Conservation (phyloP, 2,329 filamentous ascomycete genomes). For the Colletotrichum coccodes region DNA sequence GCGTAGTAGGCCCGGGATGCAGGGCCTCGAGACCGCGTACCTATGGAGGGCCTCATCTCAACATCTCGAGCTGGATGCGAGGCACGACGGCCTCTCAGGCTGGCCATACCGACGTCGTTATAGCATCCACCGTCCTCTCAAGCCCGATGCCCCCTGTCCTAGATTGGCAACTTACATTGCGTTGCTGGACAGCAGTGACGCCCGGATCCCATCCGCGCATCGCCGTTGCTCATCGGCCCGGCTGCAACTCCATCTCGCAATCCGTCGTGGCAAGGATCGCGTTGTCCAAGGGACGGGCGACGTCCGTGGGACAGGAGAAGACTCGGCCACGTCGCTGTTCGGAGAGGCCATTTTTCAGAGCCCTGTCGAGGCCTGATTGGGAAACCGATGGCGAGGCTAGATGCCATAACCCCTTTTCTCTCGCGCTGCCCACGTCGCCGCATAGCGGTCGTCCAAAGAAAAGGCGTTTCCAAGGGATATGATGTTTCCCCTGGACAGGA, state of each 20-base stretch:
- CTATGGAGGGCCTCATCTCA: conserved; percentile 12
- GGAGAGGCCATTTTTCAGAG: neutral
- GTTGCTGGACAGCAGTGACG: neutral
- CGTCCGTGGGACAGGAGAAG: neutral
- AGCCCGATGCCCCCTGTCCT: neutral
- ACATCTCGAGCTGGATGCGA: neutral
- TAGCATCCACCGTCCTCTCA: neutral
- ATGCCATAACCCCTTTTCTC: neutral
- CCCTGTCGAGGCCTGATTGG: neutral
- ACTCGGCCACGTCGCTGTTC: neutral
- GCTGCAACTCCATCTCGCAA: conserved; percentile 11
- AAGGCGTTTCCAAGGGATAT: neutral
- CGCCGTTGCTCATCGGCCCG: conserved; percentile 1
- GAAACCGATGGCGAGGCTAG: neutral
- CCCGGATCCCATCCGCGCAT: conserved; percentile 7
- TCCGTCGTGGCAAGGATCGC: neutral
- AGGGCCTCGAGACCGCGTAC: neutral
- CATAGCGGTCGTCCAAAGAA: neutral
- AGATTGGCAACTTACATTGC: neutral
- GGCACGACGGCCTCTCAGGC: neutral
- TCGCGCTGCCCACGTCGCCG: neutral
- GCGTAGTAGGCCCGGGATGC: neutral
- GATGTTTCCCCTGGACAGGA: neutral
- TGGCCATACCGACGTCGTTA: neutral
- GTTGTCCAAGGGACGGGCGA: neutral